phyloP scores from a whole-genome alignment of 169 alveolate genomes.

The Plasmodium billcollinsi region DNA sequence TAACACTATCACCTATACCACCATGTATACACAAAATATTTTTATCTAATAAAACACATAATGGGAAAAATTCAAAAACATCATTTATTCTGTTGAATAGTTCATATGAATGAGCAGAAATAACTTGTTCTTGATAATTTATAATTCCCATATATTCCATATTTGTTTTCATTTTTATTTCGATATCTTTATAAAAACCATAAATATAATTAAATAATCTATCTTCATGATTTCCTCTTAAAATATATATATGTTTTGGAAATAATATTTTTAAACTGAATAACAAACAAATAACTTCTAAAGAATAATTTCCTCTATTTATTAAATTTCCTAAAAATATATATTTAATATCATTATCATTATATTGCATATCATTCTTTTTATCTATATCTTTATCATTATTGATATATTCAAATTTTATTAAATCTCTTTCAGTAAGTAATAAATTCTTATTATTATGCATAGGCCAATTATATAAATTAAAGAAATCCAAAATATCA shows the following conservation, averaged over 20 bases:
- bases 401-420: slow-evolving; percentile 4
- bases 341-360: slow-evolving; percentile 79
- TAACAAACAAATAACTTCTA: slow-evolving; percentile 93
- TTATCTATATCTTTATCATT: not conserved
- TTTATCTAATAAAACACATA: slow-evolving; percentile 95
- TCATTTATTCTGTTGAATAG: slow-evolving; percentile 94
- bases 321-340: slow-evolving; percentile 94
- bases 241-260: slow-evolving; percentile 93
- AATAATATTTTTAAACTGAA: slow-evolving; percentile 92
- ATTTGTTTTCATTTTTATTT: slow-evolving; percentile 90
- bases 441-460: slow-evolving; percentile 28
- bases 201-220: slow-evolving; percentile 92
- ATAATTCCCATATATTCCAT: slow-evolving; percentile 80
- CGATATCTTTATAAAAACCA: slow-evolving; percentile 94
- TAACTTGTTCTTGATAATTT: slow-evolving; percentile 39
- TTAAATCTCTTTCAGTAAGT: not conserved
- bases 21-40: slow-evolving; percentile 95
- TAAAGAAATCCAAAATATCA: slow-evolving; percentile 79
- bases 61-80: slow-evolving; percentile 95
- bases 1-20: slow-evolving; percentile 92
- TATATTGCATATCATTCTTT: not conserved
- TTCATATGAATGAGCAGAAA: slow-evolving; percentile 89
- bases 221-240: slow-evolving; percentile 97
- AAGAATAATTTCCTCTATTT: slow-evolving; percentile 92
- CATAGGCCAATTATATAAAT: slow-evolving; percentile 85